Conservation (phyloP, 2,329 filamentous ascomycete species). For the Apiospora pterosperma region DNA sequence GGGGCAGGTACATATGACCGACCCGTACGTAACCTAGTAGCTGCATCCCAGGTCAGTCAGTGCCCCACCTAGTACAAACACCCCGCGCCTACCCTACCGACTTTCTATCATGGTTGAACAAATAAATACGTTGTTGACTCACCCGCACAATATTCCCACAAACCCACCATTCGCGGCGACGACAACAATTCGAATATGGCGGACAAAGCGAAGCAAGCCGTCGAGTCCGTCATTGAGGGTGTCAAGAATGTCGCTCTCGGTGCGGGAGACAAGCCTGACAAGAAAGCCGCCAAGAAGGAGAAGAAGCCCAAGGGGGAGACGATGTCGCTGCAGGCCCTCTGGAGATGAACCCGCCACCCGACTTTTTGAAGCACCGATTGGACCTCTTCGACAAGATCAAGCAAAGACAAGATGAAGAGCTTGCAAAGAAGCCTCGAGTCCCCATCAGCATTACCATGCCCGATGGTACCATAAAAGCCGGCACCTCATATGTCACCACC, state of each 20-base stretch:
- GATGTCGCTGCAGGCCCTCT: slow-evolving; percentile 36
- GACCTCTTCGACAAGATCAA: slow-evolving; percentile 86
- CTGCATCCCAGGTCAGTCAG: not conserved
- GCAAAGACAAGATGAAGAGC: slow-evolving; percentile 75
- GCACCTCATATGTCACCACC: slow-evolving; percentile 88
- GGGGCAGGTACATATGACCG: not conserved
- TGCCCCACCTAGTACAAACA: slow-evolving; percentile 1
- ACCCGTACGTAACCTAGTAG: not conserved
- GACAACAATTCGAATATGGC: slow-evolving; percentile 22
- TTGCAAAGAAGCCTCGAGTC: slow-evolving; percentile 67
- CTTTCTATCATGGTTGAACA: not conserved
- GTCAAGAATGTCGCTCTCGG: slow-evolving; percentile 49
- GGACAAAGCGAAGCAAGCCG: slow-evolving; percentile 43
- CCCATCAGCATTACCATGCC: slow-evolving; percentile 71
- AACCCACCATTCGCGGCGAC: not conserved
- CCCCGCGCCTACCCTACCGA: not conserved
- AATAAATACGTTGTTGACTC: not conserved
- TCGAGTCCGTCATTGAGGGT: slow-evolving; percentile 44
- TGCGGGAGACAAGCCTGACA: slow-evolving; percentile 30
- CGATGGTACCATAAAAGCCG: slow-evolving; percentile 67
- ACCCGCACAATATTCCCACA: not conserved
- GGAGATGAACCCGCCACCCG: slow-evolving; percentile 56
- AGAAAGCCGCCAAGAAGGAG: slow-evolving; percentile 29
- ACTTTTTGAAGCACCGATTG: slow-evolving; percentile 80
- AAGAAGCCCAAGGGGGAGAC: slow-evolving; percentile 47